phyloP scores from a whole-genome alignment of 2,329 filamentous ascomycete species.

The Chaetomium sp. region DNA sequence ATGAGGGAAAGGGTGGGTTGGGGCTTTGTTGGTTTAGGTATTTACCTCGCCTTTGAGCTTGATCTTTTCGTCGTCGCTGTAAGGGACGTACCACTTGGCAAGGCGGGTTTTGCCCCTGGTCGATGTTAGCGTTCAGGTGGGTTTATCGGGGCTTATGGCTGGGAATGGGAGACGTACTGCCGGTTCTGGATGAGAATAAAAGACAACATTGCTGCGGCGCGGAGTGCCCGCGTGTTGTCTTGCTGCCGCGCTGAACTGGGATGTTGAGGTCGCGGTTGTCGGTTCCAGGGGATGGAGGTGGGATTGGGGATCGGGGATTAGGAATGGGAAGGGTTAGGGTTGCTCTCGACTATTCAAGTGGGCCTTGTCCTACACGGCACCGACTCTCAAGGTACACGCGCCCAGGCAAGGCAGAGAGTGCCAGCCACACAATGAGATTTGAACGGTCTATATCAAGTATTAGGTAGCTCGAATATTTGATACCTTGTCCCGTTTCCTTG shows the following conservation, averaged over 20 bases:
- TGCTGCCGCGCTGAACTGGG: constrained; percentile 17
- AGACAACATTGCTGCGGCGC: constrained; percentile 61
- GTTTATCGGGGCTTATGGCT: neutral
- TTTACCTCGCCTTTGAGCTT: constrained; percentile 93
- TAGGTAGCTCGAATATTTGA: neutral
- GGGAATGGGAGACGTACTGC: constrained; percentile 58
- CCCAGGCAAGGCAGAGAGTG: too few species aligned
- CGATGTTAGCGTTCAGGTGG: constrained; percentile 9
- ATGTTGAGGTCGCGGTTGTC: constrained; percentile 17
- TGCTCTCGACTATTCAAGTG: too few species aligned
- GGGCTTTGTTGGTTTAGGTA: neutral
- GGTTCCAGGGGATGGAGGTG: constrained; percentile 2
- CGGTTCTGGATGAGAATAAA: constrained; percentile 90
- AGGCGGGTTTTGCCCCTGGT: constrained; percentile 93
- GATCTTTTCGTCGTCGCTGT: constrained; percentile 98
- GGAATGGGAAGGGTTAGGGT: constrained; percentile 16
- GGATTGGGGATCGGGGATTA: neutral
- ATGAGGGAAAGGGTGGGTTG: constrained; percentile 32
- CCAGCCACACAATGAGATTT: neutral
- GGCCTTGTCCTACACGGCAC: too few species aligned
- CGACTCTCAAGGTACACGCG: constrained; percentile 13
- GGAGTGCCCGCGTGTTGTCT: constrained; percentile 16
- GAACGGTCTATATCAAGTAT: neutral
- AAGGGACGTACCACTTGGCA: constrained; percentile 98
- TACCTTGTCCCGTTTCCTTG: neutral